A percentile compares a stretch with the other conserved stretches of the same genome.
phyloP scores from a whole-genome alignment of 371 early-diverging fungal genomes.

The Syncephalastrum sp. region DNA sequence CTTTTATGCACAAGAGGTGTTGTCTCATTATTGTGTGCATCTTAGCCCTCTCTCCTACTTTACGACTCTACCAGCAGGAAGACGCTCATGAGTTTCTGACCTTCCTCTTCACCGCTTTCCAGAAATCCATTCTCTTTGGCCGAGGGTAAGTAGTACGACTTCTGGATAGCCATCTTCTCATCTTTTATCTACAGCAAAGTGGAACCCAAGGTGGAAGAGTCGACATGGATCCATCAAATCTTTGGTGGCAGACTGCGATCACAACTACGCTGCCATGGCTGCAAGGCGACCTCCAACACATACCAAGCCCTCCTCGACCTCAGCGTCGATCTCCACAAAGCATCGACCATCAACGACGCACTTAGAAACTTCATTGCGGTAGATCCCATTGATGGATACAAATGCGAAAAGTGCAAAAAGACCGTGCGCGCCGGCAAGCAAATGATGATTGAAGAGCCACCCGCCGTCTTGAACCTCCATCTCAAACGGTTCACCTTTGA shows the following conservation, averaged over 20 bases:
- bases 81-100: conserved; percentile 91
- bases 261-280: conserved; percentile 72
- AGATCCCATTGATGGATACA: conserved; percentile 21
- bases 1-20: not conserved
- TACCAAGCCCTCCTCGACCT: conserved; percentile 78
- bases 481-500: conserved; percentile 63
- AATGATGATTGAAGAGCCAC: conserved; percentile 68
- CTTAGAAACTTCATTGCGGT: conserved; percentile 66
- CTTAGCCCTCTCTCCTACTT: conserved; percentile 68
- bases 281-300: conserved; percentile 75
- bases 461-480: conserved; percentile 55
- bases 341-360: conserved; percentile 61
- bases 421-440: conserved; percentile 75
- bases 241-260: conserved; percentile 86
- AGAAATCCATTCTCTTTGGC: conserved; percentile 24
- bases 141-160: conserved; percentile 22
- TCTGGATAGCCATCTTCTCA: conserved; percentile 9
- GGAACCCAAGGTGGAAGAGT: conserved; percentile 68
- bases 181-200: conserved; percentile 48
- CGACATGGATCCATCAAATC: conserved; percentile 72
- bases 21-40: conserved; percentile 3
- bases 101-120: conserved; percentile 63
- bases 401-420: conserved; percentile 54
- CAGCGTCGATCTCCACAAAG: conserved; percentile 71
- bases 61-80: conserved; percentile 83